Percentiles rank a stretch among this genome's conserved stretches.
These are phyloP conservation scores for Sphagnum contortum DNA, from an alignment of 225 moss, liverwort and hornwort genomes.

Conservation along the genomic window DNA sequence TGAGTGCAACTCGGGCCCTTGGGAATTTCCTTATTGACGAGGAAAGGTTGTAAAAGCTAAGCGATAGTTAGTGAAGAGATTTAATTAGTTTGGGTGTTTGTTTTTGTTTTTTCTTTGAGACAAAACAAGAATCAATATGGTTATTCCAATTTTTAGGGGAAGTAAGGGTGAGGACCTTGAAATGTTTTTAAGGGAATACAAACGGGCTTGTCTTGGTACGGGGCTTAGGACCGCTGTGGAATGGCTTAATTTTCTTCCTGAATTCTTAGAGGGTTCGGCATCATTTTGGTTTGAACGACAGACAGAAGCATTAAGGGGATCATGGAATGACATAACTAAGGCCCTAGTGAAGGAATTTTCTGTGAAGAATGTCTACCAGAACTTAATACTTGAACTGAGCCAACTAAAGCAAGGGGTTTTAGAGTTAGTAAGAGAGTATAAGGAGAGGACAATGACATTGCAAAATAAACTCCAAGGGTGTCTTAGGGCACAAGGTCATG, in stretches of 20 bases:
- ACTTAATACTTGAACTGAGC: background rate
- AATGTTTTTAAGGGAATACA: background rate
- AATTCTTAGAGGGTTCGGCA: background rate
- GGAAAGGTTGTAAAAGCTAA: too few relatives aligned
- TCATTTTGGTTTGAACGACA: background rate
- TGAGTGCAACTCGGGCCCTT: too few relatives aligned
- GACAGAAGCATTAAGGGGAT: background rate
- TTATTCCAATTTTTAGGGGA: background rate
- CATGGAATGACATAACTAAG: background rate
- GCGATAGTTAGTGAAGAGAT: too few relatives aligned
- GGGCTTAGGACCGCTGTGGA: background rate
- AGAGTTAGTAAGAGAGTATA: background rate
- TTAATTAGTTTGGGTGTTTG: too few relatives aligned
- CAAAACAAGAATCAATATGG: too few relatives aligned
- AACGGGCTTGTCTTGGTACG: background rate
- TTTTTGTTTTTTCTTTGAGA: too few relatives aligned
- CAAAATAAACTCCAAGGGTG: background rate
- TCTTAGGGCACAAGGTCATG: background rate
- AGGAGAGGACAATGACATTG: background rate
- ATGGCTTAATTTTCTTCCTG: background rate
- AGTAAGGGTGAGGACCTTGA: background rate
- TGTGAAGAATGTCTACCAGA: background rate
- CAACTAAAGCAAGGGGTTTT: background rate
- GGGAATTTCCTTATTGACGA: too few relatives aligned
- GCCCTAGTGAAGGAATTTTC: background rate